Base-by-base conservation (phyloP, 352 stramenopile genomes). In the Pythium scleroteichum region DNA sequence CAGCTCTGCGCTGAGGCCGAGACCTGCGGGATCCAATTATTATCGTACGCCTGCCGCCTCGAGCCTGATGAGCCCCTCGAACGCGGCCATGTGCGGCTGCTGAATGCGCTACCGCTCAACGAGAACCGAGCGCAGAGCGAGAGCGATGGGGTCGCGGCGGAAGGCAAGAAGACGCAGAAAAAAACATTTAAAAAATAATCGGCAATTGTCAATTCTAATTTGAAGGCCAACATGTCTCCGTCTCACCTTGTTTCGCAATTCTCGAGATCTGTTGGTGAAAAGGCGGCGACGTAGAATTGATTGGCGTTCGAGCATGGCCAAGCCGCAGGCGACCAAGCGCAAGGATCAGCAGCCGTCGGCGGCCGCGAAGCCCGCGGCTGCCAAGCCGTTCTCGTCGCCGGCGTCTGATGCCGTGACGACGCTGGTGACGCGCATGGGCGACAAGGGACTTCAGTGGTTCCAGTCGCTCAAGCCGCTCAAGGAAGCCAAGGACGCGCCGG, bases 41-140 rank as follows among this genome's bases (percentile, higher is more conserved):
- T 92, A n/a, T 71, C 70, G 13, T 92, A 90, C 52, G 60, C 68
- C 0, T 87, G 82, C 47, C 46, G 67, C 20, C 63, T 94, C 23
- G 72, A 84, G 44, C 73, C 78, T 8, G 62, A 87, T 5, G 75
- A 88, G 45, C 13, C 9, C 6, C 65, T 61, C 7, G 48, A 53
- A 4, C 63, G 38, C 10, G 81, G 81, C 16, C 48, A 52, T 41
- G 77, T 83, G 19, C 71, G 68, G 0, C 69, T 90, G 20, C 53
- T 88, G 40, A 65, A 59, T 9, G 53, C 66, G 26, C 56, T 88
- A 0, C 69, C 74, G 27, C 63, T 85, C 38, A 14, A 64, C 16
- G 56, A 38, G 19, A 19, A 51, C 1, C 47, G 56, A 22, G 38
- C 35, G 6, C 55, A 51, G 7, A 39, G 19, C 8, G 4, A 3